phyloP scores from a whole-genome alignment of 306 rosid genomes.

The Bauhinia variegata region DNA sequence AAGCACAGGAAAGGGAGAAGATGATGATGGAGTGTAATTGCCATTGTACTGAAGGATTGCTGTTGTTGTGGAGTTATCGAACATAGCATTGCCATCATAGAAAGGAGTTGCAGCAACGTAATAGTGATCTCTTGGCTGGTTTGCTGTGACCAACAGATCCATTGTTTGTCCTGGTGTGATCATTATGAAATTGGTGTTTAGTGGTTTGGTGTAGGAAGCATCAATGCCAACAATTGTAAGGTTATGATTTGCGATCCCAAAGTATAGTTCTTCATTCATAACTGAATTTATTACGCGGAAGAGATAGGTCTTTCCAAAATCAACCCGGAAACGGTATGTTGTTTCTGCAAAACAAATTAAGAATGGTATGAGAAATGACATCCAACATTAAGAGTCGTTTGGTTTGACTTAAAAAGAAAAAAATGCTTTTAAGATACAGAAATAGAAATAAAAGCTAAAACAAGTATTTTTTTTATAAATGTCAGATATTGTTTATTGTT shows the following conservation, averaged over 20 bases:
- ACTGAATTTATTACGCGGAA: conserved; percentile 33
- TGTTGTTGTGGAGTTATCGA: conserved; percentile 28
- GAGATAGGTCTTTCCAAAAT: conserved; percentile 45
- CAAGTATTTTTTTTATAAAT: too few species aligned
- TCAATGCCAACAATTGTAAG: conserved; percentile 44
- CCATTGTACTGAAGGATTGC: conserved; percentile 41
- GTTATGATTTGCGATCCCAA: conserved; percentile 46
- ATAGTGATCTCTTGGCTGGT: conserved; percentile 27
- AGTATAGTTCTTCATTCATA: conserved; percentile 50
- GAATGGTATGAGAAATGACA: not conserved
- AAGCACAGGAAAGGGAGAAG: conserved; percentile 32
- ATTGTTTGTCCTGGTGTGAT: conserved; percentile 58
- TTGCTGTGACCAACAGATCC: conserved; percentile 50
- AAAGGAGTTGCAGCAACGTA: conserved; percentile 43
- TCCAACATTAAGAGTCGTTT: too few species aligned
- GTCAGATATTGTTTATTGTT: too few species aligned
- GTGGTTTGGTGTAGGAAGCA: conserved; percentile 46
- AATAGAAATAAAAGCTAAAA: too few species aligned
- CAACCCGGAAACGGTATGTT: conserved; percentile 27
- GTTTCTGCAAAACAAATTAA: conserved; percentile 34
- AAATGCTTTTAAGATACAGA: too few species aligned
- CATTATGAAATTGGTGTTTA: conserved; percentile 38
- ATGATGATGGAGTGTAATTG: conserved; percentile 14
- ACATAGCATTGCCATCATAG: not conserved
- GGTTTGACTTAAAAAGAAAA: too few species aligned